Evolutionary conservation across 1,284 basidiomycete species (phyloP), one percentile per base, ranked within the genome.

Genomic region (Malassezia restricta): DNA sequence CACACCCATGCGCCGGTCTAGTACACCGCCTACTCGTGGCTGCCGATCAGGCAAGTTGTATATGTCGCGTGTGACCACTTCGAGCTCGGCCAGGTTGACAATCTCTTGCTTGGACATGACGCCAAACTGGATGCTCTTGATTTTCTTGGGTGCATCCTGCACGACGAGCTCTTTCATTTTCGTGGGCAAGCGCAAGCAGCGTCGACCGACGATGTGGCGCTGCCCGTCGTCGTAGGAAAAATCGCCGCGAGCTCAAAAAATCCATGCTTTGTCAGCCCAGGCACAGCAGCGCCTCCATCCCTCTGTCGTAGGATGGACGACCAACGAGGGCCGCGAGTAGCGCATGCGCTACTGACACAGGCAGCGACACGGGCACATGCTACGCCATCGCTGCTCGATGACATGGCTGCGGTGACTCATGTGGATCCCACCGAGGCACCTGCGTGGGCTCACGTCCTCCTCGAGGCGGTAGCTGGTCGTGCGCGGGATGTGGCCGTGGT

Each of bases 1-100:
- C 2, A 92, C 92, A 41, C 94, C 94, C 51, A 73, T 46, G 9
- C 70, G 60, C n/a, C 68, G 56, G 48, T 73, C 70, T 6, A 73
- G 56, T 8, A 65, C 64, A 46, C 70, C 70, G 32, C 67, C 63
- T n/a, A 56, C 56, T 12, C 65, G 63, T 11, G 70, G 70, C 40
- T 58, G 61, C 24, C 68, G 53, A 43, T 69, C 65, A 1, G 62
- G 45, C 20, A 69, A 60, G 44, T 62, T 65, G 51, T 73, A 73
- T 40, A 73, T 59, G 41, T 70, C 65, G 35, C 62, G 45, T 8
- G 68, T 66, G 38, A 64, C 61, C 49, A 68, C 63, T 51, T 73
- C 71, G 42, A 73, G 61, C 56, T 73, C 68, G 40, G 65, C 64
- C 50, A 73, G 64, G 49, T 68, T 64, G 54, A 70, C 66, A 33